These are phyloP conservation scores for Endoconidiophora laricicola DNA, from an alignment of 2,329 filamentous ascomycete species.

Conservation along the genomic window DNA sequence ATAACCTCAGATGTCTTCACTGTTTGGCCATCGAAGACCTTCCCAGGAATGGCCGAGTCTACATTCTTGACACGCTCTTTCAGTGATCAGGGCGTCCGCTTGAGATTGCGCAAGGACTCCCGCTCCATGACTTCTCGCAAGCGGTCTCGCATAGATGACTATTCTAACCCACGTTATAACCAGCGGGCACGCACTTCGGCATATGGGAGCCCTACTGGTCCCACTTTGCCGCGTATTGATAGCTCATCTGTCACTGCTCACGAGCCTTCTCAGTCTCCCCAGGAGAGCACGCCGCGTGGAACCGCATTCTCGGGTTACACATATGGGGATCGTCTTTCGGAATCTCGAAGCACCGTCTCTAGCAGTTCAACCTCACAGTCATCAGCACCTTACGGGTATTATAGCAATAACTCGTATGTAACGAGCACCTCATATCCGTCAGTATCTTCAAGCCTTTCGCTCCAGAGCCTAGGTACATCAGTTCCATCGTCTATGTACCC, in stretches of 20 bases:
- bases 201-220: constrained; percentile 7
- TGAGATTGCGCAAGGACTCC: constrained; percentile 71
- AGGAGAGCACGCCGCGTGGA: constrained; percentile 11
- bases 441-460: constrained; percentile 5
- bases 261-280: constrained; percentile 11
- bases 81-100: constrained; percentile 70
- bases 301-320: constrained; percentile 6
- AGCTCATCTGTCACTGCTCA: constrained; percentile 5
- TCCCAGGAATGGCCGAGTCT: constrained; percentile 65
- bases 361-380: constrained; percentile 4
- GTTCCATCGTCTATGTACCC: constrained; percentile 11
- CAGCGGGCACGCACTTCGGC: constrained; percentile 11
- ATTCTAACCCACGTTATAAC: constrained; percentile 7
- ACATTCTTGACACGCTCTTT: constrained; percentile 68
- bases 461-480: constrained; percentile 6
- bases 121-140: constrained; percentile 37
- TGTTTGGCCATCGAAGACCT: constrained; percentile 49
- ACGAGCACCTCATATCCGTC: constrained; percentile 9
- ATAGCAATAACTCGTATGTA: constrained; percentile 9
- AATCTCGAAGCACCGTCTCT: constrained; percentile 5
- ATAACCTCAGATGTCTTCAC: constrained; percentile 51
- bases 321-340: constrained; percentile 5
- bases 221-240: constrained; percentile 10
- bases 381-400: constrained; percentile 4
- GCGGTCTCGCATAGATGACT: constrained; percentile 18